A percentile compares a stretch with the other conserved stretches of the same genome.
These are phyloP conservation scores for Metarhizium robertsii DNA, from an alignment of 2,329 filamentous ascomycete genomes.

Conservation along the genomic window DNA sequence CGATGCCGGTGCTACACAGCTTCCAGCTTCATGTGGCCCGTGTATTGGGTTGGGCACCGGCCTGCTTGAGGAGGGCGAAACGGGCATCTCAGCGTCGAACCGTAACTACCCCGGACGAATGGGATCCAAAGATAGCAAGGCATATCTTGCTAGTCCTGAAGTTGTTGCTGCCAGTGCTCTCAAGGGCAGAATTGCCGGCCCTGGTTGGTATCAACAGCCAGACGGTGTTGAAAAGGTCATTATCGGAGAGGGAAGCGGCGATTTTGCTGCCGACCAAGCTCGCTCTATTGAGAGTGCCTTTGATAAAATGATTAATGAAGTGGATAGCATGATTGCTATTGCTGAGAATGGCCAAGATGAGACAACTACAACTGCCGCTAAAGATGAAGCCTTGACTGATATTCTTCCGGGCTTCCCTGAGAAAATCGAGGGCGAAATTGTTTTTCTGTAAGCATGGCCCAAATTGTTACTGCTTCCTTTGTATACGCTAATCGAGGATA, in stretches of 20 bases:
- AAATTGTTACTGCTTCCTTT: too few relatives aligned
- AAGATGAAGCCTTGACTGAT: neutral
- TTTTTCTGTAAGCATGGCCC: slow-evolving; percentile 45
- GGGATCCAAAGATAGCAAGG: neutral
- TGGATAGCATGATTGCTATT: slow-evolving; percentile 37
- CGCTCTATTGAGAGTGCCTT: slow-evolving; percentile 52
- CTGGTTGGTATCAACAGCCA: slow-evolving; percentile 58
- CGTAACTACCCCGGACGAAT: slow-evolving; percentile 71
- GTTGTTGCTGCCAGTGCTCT: slow-evolving; percentile 87
- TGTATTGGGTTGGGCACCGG: slow-evolving; percentile 71
- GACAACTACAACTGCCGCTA: neutral
- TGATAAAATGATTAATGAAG: slow-evolving; percentile 59
- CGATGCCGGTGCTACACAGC: slow-evolving; percentile 48
- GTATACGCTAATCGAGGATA: too few relatives aligned
- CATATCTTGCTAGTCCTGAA: slow-evolving; percentile 66
- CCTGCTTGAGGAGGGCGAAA: slow-evolving; percentile 75
- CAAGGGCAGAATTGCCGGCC: neutral
- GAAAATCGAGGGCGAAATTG: slow-evolving; percentile 72
- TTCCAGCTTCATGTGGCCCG: slow-evolving; percentile 57
- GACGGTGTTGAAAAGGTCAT: slow-evolving; percentile 58
- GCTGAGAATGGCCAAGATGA: neutral
- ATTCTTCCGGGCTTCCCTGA: slow-evolving; percentile 70
- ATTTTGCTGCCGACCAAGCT: slow-evolving; percentile 36
- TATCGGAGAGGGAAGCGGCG: slow-evolving; percentile 62
- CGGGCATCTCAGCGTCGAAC: slow-evolving; percentile 72